Percentiles rank a stretch among this genome's conserved stretches.
phyloP scores from a whole-genome alignment of 495 filamentous ascomycete species.

The Neurospora tetraspora region DNA sequence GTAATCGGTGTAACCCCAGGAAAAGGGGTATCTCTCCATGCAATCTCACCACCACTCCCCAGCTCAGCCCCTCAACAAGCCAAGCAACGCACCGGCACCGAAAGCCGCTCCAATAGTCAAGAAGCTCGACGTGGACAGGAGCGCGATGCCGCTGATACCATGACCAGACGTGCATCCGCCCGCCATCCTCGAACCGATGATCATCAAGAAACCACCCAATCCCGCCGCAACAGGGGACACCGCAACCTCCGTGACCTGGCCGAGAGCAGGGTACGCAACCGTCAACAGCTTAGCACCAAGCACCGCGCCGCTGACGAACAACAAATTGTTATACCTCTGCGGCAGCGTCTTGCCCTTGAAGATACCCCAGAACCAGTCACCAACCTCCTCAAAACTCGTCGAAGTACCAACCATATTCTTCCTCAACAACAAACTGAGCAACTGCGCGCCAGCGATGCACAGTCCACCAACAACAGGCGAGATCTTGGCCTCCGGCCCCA shows the following conservation, averaged over 20 bases:
- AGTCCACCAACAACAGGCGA: conserved; percentile 35
- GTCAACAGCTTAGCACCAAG: conserved; percentile 29
- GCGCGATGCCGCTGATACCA: conserved; percentile 46
- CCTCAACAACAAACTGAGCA: conserved; percentile 32
- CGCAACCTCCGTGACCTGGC: conserved; percentile 7
- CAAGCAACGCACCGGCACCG: conserved; percentile 28
- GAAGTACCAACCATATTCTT: conserved; percentile 40
- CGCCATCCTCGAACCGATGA: conserved; percentile 42
- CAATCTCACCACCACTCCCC: neutral
- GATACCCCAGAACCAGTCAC: conserved; percentile 33
- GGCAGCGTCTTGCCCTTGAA: conserved; percentile 12
- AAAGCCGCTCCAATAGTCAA: conserved; percentile 42
- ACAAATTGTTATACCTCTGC: conserved; percentile 23
- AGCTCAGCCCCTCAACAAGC: conserved; percentile 10
- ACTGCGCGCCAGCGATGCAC: conserved; percentile 39
- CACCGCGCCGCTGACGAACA: conserved; percentile 35
- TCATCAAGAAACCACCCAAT: conserved; percentile 40
- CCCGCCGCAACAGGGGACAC: conserved; percentile 25
- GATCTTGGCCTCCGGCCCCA: conserved; percentile 23
- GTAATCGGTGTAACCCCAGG: neutral
- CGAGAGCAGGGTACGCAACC: conserved; percentile 17
- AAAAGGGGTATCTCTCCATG: neutral
- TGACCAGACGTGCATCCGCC: conserved; percentile 53
- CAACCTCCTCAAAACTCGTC: conserved; percentile 41
- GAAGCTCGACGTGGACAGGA: conserved; percentile 41